These are phyloP conservation scores for Claviceps paspali DNA, from an alignment of 2,329 filamentous ascomycete genomes.

Conservation along the genomic window DNA sequence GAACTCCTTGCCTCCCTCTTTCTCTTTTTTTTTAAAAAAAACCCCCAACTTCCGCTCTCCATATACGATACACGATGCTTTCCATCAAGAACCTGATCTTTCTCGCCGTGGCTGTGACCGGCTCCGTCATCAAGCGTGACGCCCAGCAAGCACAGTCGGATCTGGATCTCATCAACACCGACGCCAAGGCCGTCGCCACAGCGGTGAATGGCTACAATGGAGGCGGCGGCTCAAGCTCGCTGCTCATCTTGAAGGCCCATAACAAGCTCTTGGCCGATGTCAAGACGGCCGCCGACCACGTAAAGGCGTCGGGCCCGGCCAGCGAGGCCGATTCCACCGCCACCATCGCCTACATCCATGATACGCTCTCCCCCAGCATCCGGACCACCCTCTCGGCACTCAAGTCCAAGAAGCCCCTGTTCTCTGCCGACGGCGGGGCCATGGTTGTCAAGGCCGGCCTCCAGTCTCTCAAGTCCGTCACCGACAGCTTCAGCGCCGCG, in stretches of 20 bases:
- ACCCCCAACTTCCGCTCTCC: neutral
- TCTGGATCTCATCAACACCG: neutral
- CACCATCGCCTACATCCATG: neutral
- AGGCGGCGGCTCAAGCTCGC: neutral
- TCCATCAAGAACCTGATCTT: constrained; percentile 5
- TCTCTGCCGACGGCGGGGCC: neutral
- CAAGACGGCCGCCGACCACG: neutral
- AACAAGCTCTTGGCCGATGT: neutral
- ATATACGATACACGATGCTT: constrained; percentile 1
- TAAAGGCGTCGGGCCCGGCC: neutral
- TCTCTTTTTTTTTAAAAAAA: no score
- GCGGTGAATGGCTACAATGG: constrained; percentile 2
- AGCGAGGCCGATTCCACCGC: neutral
- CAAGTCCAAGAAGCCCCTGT: neutral
- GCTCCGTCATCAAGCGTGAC: constrained; percentile 5
- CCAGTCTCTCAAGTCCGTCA: neutral
- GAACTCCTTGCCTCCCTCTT: no score
- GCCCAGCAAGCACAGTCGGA: neutral
- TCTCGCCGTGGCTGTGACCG: constrained; percentile 2
- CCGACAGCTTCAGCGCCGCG: neutral
- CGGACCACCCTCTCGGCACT: neutral
- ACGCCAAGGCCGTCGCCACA: neutral
- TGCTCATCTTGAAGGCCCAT: neutral
- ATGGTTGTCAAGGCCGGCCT: neutral
- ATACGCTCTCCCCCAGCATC: neutral